Conservation (phyloP, 345 rosid species). For the Camelina sativa region DNA sequence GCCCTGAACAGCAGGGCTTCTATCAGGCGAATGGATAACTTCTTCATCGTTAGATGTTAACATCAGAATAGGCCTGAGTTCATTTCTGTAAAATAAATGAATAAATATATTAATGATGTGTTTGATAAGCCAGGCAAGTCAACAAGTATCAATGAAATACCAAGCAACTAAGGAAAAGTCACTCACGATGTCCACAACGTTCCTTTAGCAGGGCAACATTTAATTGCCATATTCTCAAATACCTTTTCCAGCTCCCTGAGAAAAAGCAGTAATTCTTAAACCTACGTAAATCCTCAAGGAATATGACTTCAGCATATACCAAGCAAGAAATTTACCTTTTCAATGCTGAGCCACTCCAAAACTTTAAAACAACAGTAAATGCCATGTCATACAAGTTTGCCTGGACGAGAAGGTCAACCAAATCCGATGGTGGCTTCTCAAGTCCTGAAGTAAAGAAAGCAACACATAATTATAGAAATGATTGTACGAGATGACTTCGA, state of each 20-base stretch:
- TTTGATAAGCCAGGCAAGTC: constrained; percentile 4
- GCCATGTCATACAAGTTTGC: constrained; percentile 82
- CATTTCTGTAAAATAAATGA: constrained; percentile 42
- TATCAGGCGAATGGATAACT: constrained; percentile 60
- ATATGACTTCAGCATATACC: constrained; percentile 11
- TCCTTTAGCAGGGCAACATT: constrained; percentile 78
- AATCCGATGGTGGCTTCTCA: constrained; percentile 61
- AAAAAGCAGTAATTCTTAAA: constrained; percentile 31
- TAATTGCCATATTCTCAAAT: constrained; percentile 74
- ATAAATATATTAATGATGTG: constrained; percentile 5
- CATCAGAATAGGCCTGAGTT: constrained; percentile 60
- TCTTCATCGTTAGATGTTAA: constrained; percentile 68
- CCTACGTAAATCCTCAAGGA: constrained; percentile 22
- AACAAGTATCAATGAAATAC: constrained; percentile 31
- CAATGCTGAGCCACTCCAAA: constrained; percentile 77
- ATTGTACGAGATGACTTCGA: constrained; percentile 15
- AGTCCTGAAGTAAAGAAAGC: constrained; percentile 50
- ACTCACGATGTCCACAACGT: constrained; percentile 43
- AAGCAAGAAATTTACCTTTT: constrained; percentile 58
- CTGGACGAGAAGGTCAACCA: constrained; percentile 82
- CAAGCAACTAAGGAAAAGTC: constrained; percentile 22
- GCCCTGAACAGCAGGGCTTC: constrained; percentile 48
- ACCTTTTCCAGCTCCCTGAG: constrained; percentile 85
- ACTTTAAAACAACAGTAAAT: constrained; percentile 75
- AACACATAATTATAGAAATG: constrained; percentile 23